phyloP scores from a whole-genome alignment of 352 stramenopile species.

The Phytophthora fragariae region DNA sequence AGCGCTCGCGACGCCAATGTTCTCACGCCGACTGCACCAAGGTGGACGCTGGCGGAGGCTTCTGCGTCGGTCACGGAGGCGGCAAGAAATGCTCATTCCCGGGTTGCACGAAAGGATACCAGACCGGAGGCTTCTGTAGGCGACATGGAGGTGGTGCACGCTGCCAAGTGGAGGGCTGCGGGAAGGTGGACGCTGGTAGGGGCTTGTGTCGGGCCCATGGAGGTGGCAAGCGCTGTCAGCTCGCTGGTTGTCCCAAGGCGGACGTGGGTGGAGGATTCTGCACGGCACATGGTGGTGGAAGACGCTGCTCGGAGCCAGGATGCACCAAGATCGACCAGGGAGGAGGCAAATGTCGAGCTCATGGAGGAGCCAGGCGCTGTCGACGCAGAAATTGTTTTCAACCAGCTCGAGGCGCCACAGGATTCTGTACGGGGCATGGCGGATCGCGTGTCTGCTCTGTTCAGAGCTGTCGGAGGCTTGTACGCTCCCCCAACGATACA shows the following conservation, averaged over 20 bases:
- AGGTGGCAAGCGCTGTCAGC: conserved; percentile 76
- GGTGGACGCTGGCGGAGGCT: conserved; percentile 80
- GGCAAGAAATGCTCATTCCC: conserved; percentile 83
- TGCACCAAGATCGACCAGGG: conserved; percentile 88
- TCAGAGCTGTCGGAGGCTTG: conserved; percentile 70
- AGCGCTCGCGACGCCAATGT: conserved; percentile 66
- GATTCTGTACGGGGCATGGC: conserved; percentile 75
- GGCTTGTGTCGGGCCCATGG: conserved; percentile 80
- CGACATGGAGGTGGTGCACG: conserved; percentile 79
- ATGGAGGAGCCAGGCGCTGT: conserved; percentile 78
- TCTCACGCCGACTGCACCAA: conserved; percentile 63
- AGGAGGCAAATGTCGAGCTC: conserved; percentile 79
- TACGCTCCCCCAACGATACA: conserved; percentile 44
- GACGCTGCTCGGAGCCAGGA: conserved; percentile 66
- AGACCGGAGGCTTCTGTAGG: conserved; percentile 81
- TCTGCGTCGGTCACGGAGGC: conserved; percentile 86
- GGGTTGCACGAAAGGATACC: conserved; percentile 79
- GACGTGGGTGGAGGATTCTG: conserved; percentile 87
- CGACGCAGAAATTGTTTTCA: conserved; percentile 59
- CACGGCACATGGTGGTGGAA: conserved; percentile 80
- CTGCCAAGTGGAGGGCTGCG: conserved; percentile 74
- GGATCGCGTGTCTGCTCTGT: conserved; percentile 63
- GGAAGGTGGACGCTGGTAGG: conserved; percentile 81
- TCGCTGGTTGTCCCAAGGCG: conserved; percentile 63
- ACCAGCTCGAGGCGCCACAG: conserved; percentile 58